These are phyloP conservation scores for Onygenales sp. DNA, from an alignment of 2,329 filamentous ascomycete genomes.

Conservation along the genomic window DNA sequence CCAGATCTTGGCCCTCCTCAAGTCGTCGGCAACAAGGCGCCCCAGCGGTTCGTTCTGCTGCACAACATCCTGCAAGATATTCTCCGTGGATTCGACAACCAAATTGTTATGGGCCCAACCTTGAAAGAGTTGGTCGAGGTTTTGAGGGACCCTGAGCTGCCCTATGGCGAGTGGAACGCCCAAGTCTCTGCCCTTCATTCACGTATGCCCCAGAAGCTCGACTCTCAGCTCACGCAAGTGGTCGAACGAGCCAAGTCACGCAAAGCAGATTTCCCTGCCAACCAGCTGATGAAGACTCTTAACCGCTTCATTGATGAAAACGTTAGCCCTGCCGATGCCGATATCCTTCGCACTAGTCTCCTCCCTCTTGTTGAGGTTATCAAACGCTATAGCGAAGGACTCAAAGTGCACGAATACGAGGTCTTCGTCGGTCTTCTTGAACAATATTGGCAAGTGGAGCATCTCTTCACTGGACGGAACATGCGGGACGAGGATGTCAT, in stretches of 20 bases:
- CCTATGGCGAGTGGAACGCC: slow-evolving; percentile 92
- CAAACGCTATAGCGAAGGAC: slow-evolving; percentile 70
- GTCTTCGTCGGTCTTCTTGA: slow-evolving; percentile 73
- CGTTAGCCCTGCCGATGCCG: slow-evolving; percentile 61
- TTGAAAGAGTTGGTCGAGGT: slow-evolving; percentile 86
- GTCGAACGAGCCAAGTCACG: slow-evolving; percentile 74
- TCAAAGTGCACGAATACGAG: slow-evolving; percentile 81
- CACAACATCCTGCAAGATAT: slow-evolving; percentile 77
- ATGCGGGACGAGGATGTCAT: slow-evolving; percentile 89
- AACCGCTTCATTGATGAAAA: slow-evolving; percentile 84
- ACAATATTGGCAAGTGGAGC: slow-evolving; percentile 74
- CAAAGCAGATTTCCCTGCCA: slow-evolving; percentile 82
- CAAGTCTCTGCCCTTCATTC: slow-evolving; percentile 95
- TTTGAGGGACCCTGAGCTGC: slow-evolving; percentile 77
- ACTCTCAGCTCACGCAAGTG: slow-evolving; percentile 69
- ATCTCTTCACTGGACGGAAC: slow-evolving; percentile 74
- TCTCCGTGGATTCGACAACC: slow-evolving; percentile 89
- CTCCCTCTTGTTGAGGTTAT: slow-evolving; percentile 70
- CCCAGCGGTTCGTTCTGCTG: slow-evolving; percentile 73
- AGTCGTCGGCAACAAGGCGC: slow-evolving; percentile 80
- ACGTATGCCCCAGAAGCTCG: slow-evolving; percentile 91
- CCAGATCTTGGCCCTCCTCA: slow-evolving; percentile 79
- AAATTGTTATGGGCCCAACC: slow-evolving; percentile 83
- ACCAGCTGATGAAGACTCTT: slow-evolving; percentile 74
- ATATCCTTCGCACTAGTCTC: slow-evolving; percentile 62